Base-by-base conservation (phyloP, 352 stramenopile genomes). In the Phytophthora ohioensis region DNA sequence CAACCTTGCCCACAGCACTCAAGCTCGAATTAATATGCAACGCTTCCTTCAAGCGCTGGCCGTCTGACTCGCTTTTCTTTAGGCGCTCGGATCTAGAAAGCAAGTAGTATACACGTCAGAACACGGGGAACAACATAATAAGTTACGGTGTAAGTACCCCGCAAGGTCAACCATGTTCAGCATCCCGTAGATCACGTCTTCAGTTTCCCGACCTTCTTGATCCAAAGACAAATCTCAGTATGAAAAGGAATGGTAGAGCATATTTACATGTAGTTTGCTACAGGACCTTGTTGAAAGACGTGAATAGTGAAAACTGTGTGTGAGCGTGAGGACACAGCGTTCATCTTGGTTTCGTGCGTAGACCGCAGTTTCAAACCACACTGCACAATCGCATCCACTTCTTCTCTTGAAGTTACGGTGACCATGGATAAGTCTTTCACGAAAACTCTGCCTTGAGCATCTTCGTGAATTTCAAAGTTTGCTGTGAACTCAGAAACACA, bases 261-360 rank as follows among this genome's bases (percentile, higher is more conserved):
- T 17, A 27, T 17, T 11, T 15, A 38, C 27, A 21, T 41, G 11
- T 30, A 12, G 5, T 13, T 30, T 35, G 10, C 4, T 54, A 11
- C 31, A 71, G 12, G 41, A 93, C 88, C 87, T 69, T 92, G 88
- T 46, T 95, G 88, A 54, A 95, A 95, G 21, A 93, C 76, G 59
- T 94, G 88, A 60, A 95, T 92, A 1, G 88, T 93, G 64, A 95
- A 95, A n/a, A 95, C 88, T 0, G 88, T 95, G 70, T 95, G 88
- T 11, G 88, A 95, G 1, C 88, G 86, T 5, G 91, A 98, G 0
- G 92, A 97, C 7, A 97, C 80, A 2, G 91, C 85, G 59, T 98
- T 98, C 88, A 98, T 97, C 65, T 97, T 96, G 21, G 93, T 98
- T 75, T 96, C 91, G 69, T 98, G 88, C 0, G 94, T 98, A 12